Conservation (phyloP, 306 rosid genomes). For the Glycyrrhiza uralensis region DNA sequence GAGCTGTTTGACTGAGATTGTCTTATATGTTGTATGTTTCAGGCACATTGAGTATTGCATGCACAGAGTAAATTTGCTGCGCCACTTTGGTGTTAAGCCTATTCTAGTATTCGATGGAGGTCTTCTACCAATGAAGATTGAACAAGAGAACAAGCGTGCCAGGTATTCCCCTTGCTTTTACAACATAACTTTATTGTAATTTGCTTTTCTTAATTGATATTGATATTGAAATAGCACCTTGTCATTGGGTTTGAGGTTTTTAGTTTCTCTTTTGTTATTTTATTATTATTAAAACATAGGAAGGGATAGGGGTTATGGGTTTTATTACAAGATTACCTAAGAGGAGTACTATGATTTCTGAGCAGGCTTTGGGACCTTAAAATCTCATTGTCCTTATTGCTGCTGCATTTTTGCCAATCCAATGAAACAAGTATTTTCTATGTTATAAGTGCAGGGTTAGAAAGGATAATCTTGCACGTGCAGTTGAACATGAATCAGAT, state of each 20-base stretch:
- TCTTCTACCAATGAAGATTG: constrained; percentile 84
- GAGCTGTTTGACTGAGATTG: background rate
- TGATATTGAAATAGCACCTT: too few relatives aligned
- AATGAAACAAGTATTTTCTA: constrained; percentile 15
- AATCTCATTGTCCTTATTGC: background rate
- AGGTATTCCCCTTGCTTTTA: constrained; percentile 38
- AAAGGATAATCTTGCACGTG: constrained; percentile 86
- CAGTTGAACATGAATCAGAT: constrained; percentile 63
- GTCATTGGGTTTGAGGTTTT: background rate
- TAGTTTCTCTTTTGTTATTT: background rate
- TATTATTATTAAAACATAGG: background rate
- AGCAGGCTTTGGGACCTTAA: background rate
- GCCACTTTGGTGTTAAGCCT: constrained; percentile 76
- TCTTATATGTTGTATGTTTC: constrained; percentile 18
- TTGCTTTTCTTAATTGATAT: background rate
- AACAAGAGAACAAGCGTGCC: constrained; percentile 91
- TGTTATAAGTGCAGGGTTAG: constrained; percentile 51
- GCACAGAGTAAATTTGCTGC: constrained; percentile 82
- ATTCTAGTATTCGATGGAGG: constrained; percentile 96
- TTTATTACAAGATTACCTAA: background rate
- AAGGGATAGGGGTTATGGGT: background rate
- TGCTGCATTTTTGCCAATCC: background rate
- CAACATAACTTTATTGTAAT: background rate
- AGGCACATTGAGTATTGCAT: constrained; percentile 96
- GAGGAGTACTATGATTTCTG: constrained; percentile 2